Base-by-base conservation (phyloP, 345 rosid species). In the Euphorbia peplus region DNA sequence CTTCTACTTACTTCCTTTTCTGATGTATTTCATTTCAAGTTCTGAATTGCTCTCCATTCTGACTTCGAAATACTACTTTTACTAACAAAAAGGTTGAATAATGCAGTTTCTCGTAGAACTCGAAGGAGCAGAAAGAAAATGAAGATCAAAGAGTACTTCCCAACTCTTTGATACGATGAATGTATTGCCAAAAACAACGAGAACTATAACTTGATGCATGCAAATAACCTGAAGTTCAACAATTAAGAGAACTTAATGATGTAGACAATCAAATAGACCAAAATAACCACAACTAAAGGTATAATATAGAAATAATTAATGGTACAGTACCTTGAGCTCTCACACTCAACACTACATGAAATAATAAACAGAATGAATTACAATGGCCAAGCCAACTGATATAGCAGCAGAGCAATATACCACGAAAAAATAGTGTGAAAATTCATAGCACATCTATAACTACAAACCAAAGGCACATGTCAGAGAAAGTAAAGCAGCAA, bases 391-490 rank as follows among this genome's bases (percentile, higher is more conserved):
- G 57, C 19, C 30, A 63, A 28, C 5, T n/a, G 22, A 50, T 26
- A 50, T 30, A 64, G 55, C 6, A 22, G 21, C 6, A 22, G 21
- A 48, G 41, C n/a, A 70, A 69, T 68, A 50, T 25, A 50, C 22
- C 16, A 58, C 57, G 13, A 41, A 52, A 76, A 37, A 60, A 42
- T 13, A 41, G 71, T 48, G 37, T 16, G 44, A 61, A n/a, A n/a
- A 29, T 46, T 18, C n/a, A 6, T 4, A 41, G 4, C 3, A 26
- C 57, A 51, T n/a, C 52, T 50, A 16, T 56, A 63, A 73, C 73
- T 76, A 87, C 63, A 80, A 64, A 50, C 75, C 73, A 12, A 83
- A 76, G 19, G 65, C 78, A 68, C 24, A 80, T 25, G 67, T 71
- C 9, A 55, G 29, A 4, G 76, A 78, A 74, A 80, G 61, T 70